A percentile compares a stretch with the other conserved stretches of the same genome.
phyloP scores from a whole-genome alignment of 176 grass and related monocot species.

The Chloris gayana region DNA sequence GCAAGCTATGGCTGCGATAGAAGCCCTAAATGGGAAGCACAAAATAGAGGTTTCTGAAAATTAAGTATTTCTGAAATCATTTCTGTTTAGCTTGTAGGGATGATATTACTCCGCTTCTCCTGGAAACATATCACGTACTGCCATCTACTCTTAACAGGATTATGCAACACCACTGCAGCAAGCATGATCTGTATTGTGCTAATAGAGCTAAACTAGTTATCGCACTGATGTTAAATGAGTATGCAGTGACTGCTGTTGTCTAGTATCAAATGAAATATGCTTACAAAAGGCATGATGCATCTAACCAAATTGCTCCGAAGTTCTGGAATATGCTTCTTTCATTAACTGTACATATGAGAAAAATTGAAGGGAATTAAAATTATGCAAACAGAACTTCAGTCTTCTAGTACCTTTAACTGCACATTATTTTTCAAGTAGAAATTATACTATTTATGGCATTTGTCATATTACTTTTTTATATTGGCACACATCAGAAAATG shows the following conservation, averaged over 20 bases:
- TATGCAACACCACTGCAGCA: constrained; percentile 1
- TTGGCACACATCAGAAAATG: background rate
- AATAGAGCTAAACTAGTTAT: constrained; percentile 2
- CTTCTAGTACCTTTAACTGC: background rate
- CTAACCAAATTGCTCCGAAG: background rate
- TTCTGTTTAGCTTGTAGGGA: background rate
- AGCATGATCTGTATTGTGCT: background rate
- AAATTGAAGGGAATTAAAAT: background rate
- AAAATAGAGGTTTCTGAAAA: constrained; percentile 59
- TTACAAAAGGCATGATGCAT: background rate
- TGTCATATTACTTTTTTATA: background rate
- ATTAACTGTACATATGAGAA: background rate
- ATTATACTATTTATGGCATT: background rate
- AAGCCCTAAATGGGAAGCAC: constrained; percentile 74
- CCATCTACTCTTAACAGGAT: background rate
- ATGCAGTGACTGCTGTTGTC: background rate
- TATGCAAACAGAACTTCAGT: background rate
- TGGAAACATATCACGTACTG: constrained; percentile 5
- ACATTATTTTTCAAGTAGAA: background rate
- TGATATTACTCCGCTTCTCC: background rate
- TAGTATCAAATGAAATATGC: constrained; percentile 8
- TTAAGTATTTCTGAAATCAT: background rate
- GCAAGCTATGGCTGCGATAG: constrained; percentile 87
- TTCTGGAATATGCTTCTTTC: background rate
- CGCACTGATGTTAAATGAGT: background rate